Conservation (phyloP, 192 early-diverging fungal species). For the Backusella parvicylindrica region DNA sequence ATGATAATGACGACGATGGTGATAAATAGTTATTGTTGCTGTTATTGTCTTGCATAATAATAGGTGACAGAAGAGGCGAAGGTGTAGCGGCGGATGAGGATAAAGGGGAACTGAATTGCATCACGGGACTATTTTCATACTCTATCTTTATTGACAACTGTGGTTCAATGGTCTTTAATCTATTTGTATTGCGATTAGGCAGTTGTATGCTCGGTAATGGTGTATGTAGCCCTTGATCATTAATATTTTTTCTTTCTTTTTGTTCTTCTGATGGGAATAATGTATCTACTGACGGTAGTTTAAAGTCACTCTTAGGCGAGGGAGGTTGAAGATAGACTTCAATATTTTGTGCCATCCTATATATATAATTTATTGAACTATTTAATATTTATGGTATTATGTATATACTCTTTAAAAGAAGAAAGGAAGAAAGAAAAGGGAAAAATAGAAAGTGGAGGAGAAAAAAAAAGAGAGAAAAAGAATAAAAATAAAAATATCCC, state of each 20-base stretch:
- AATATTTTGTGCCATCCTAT: neutral
- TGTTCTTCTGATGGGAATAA: neutral
- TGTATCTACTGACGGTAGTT: conserved; percentile 3
- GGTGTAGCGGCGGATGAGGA: neutral
- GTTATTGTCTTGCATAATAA: neutral
- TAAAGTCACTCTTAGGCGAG: neutral
- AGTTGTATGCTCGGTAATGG: conserved; percentile 4
- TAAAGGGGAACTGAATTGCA: conserved; percentile 3
- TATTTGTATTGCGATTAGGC: neutral
- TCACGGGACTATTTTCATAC: neutral
- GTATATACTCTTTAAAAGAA: neutral
- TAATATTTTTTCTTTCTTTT: neutral
- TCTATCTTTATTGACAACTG: neutral
- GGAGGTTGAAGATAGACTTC: conserved; percentile 10
- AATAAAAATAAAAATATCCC: neutral
- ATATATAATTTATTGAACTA: neutral
- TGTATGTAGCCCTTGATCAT: neutral
- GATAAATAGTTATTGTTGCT: neutral
- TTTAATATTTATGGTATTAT: neutral
- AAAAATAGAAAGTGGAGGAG: neutral
- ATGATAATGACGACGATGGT: neutral
- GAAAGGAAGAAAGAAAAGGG: neutral
- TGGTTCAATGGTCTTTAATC: conserved; percentile 5
- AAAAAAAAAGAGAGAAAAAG: neutral
- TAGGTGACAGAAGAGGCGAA: conserved; percentile 1